phyloP scores from a whole-genome alignment of 345 rosid genomes.

The Isatis tinctoria region DNA sequence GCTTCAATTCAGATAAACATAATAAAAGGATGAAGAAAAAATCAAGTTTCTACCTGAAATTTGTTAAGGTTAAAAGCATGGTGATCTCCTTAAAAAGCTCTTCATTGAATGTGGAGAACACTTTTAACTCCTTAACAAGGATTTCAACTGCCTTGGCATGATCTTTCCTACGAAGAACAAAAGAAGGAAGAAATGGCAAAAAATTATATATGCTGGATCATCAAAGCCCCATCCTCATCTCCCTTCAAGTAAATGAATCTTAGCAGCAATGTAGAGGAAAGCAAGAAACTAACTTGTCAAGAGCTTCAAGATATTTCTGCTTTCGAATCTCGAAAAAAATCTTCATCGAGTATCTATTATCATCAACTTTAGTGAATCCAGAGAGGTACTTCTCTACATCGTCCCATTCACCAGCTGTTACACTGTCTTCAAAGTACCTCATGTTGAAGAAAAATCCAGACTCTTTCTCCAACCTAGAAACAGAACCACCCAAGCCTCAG shows the following conservation, averaged over 20 bases:
- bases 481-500: neutral
- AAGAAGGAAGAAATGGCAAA: neutral
- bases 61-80: conserved; percentile 39
- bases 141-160: conserved; percentile 43
- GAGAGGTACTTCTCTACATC: conserved; percentile 48
- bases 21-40: neutral
- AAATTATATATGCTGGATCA: neutral
- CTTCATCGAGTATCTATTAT: conserved; percentile 44
- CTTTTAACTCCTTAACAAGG: conserved; percentile 41
- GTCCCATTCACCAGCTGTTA: conserved; percentile 49
- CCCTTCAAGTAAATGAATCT: neutral
- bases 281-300: conserved; percentile 36
- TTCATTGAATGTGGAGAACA: conserved; percentile 41
- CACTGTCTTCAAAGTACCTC: conserved; percentile 44
- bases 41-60: conserved; percentile 34
- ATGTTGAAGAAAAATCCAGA: conserved; percentile 47
- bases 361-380: conserved; percentile 46
- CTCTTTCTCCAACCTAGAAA: conserved; percentile 41
- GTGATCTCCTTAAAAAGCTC: conserved; percentile 47
- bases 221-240: neutral
- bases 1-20: neutral
- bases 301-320: conserved; percentile 49
- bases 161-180: conserved; percentile 32
- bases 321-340: conserved; percentile 46
- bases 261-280: neutral